phyloP scores from a whole-genome alignment of 495 filamentous ascomycete species.

The Aspergillus bridgeri region DNA sequence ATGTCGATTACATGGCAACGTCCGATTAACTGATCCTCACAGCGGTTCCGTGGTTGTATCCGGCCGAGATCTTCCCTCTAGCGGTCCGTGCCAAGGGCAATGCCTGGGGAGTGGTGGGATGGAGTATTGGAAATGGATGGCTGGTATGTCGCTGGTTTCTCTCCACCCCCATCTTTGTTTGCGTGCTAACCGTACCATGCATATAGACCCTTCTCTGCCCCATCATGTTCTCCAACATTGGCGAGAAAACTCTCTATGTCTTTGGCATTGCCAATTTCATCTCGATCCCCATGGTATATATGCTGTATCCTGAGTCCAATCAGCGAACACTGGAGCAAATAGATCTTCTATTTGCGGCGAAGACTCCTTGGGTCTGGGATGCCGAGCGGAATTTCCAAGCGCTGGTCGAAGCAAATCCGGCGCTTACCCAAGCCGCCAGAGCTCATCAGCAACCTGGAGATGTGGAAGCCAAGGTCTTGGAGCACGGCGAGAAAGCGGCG shows the following conservation, averaged over 20 bases:
- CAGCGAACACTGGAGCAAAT: slow-evolving; percentile 69
- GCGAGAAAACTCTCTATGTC: slow-evolving; percentile 65
- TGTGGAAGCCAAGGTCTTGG: too few species aligned
- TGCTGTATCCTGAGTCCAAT: slow-evolving; percentile 65
- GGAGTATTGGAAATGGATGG: slow-evolving; percentile 71
- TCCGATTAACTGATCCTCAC: too few species aligned
- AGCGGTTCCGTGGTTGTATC: slow-evolving; percentile 63
- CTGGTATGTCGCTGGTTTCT: slow-evolving; percentile 38
- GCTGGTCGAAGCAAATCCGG: too few species aligned
- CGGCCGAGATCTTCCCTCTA: slow-evolving; percentile 73
- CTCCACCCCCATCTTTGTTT: not conserved
- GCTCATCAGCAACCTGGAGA: too few species aligned
- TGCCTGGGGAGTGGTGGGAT: slow-evolving; percentile 72
- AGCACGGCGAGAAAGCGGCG: too few species aligned
- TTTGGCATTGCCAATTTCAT: slow-evolving; percentile 62
- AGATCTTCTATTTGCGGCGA: slow-evolving; percentile 60
- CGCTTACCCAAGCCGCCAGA: too few species aligned
- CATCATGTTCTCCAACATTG: slow-evolving; percentile 58
- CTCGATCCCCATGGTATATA: slow-evolving; percentile 63
- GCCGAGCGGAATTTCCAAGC: slow-evolving; percentile 63
- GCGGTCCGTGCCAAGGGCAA: slow-evolving; percentile 66
- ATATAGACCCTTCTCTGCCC: slow-evolving; percentile 56
- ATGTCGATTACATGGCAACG: too few species aligned
- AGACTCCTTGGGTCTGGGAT: slow-evolving; percentile 60
- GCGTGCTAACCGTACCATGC: not conserved